phyloP scores from a whole-genome alignment of 805 yeast genomes.

The Ogataea methanolica region DNA sequence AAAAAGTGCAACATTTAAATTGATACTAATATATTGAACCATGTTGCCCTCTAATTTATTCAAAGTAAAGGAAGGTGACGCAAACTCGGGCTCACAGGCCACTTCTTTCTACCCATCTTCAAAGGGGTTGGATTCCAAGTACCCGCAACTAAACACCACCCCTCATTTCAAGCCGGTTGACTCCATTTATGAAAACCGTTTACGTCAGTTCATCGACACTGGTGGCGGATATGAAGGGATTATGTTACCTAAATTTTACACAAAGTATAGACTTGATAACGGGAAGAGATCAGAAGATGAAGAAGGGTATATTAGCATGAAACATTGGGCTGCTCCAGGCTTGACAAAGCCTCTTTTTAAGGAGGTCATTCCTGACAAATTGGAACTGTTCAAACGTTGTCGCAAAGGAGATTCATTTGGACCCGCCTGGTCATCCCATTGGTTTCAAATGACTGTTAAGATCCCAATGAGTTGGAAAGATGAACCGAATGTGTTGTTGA shows the following conservation, averaged over 20 bases:
- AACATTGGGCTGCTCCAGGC: constrained; percentile 72
- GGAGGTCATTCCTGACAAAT: constrained; percentile 46
- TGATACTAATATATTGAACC: too few species aligned
- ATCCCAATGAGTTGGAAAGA: constrained; percentile 59
- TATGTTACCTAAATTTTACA: constrained; percentile 81
- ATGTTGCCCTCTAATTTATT: too few species aligned
- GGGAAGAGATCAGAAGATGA: constrained; percentile 23
- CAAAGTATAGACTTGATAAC: constrained; percentile 49
- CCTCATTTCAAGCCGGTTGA: constrained; percentile 79
- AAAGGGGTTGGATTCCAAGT: constrained; percentile 15
- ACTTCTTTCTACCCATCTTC: neutral
- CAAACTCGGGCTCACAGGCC: neutral
- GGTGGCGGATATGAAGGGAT: constrained; percentile 72
- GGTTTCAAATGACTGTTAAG: constrained; percentile 72
- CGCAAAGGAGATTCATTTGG: constrained; percentile 74
- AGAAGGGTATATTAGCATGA: constrained; percentile 47
- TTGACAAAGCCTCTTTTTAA: constrained; percentile 59
- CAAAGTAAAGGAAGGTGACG: too few species aligned
- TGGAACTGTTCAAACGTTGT: constrained; percentile 51
- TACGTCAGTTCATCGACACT: constrained; percentile 66
- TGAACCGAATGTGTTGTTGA: constrained; percentile 54
- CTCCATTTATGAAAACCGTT: constrained; percentile 62
- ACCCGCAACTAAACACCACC: constrained; percentile 37
- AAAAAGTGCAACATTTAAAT: too few species aligned
- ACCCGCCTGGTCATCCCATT: constrained; percentile 95